These are phyloP conservation scores for Plenodomus biglobosus DNA, from an alignment of 2,329 filamentous ascomycete species.

Conservation along the genomic window DNA sequence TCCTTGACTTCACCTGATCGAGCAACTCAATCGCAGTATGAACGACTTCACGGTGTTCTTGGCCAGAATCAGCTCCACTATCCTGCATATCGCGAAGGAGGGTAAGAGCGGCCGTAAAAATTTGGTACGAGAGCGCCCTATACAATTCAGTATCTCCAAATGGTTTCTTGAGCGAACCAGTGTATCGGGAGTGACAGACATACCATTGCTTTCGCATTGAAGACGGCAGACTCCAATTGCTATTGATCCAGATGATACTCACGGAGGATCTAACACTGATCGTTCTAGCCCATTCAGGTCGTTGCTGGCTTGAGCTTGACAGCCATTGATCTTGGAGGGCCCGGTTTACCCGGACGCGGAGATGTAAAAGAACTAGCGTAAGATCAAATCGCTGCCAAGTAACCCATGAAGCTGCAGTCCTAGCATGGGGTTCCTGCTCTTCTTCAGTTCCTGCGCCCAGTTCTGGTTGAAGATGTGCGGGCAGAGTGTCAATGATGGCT, in stretches of 20 bases:
- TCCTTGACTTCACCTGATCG: not conserved
- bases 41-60: not conserved
- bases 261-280: not conserved
- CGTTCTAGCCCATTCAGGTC: not conserved
- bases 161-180: not conserved
- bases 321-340: too few relatives aligned
- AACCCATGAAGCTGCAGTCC: too few relatives aligned
- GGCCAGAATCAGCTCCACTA: not conserved
- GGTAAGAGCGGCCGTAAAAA: too few relatives aligned
- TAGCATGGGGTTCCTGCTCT: too few relatives aligned
- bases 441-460: not conserved
- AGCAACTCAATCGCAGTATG: not conserved
- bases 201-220: constrained; percentile 1
- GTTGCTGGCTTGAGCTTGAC: not conserved
- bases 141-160: too few relatives aligned
- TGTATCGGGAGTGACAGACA: not conserved
- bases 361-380: too few relatives aligned
- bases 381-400: too few relatives aligned
- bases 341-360: too few relatives aligned
- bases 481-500: not conserved
- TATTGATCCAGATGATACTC: constrained; percentile 1
- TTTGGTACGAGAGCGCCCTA: too few relatives aligned
- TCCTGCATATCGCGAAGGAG: too few relatives aligned
- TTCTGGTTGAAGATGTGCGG: not conserved
- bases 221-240: not conserved